Evolutionary conservation across 345 rosid species (phyloP), one percentile per base, ranked within the genome.

Genomic region (Leavenworthia alabamica): DNA sequence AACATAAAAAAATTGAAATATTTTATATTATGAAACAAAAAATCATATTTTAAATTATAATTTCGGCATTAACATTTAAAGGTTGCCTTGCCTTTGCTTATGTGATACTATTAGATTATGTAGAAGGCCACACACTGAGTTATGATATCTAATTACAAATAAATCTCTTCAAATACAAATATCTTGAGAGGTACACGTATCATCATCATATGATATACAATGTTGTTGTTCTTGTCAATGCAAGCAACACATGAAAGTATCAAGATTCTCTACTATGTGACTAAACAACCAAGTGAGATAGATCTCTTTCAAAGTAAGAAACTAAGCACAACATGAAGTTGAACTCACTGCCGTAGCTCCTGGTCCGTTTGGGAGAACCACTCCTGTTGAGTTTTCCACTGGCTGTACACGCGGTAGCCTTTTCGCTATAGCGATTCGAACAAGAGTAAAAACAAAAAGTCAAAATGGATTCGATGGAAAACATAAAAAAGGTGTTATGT

Each of bases 371-470:
- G 60, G 80, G 8, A 80, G 72, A 55, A 80, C 80, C 82, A 79
- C 75, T 46, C 83, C 83, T 36, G 80, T 33, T 37, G 82, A 78
- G 64, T 77, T 80, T 72, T 79, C 83, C 5, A 77, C 66, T n/a
- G 83, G 78, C 80, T 83, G 88, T 45, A 74, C 81, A 41, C 79
- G 79, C 0, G 88, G 88, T 41, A 83, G 80, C 68, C 88, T 78
- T 68, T 68, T 77, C 1, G 88, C 88, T 83, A 79, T 64, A 55
- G 14, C 20, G 15, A 40, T 45, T 35, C 29, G 4, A 35, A 19
- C 13, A 24, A n/a, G n/a, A n/a, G n/a, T n/a, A n/a, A n/a, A n/a
- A n/a, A n/a, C n/a, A n/a, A n/a, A 56, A 6, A 2, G 28, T 28
- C 15, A 17, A 29, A 14, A n/a, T 7, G 47, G 40, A 20, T 12